Percentiles rank a stretch among this genome's conserved stretches.
These are phyloP conservation scores for Hymenoscyphus fructigenus DNA, from an alignment of 2,329 filamentous ascomycete genomes.

Conservation along the genomic window DNA sequence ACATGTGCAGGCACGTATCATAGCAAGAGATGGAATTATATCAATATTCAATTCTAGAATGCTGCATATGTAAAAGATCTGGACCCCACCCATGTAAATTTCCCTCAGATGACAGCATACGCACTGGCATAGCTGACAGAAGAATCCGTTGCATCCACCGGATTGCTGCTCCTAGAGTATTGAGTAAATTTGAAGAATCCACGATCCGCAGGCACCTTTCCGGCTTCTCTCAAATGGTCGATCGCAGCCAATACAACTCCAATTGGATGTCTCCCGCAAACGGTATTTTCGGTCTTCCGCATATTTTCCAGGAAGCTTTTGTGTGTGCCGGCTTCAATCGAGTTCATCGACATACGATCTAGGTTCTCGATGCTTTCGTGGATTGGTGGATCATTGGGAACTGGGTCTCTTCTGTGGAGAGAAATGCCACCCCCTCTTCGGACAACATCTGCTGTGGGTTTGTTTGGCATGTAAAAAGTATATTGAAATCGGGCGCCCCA, in stretches of 20 bases:
- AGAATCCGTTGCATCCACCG: constrained; percentile 65
- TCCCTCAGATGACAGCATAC: constrained; percentile 64
- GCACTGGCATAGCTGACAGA: constrained; percentile 96
- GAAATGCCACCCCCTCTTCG: constrained; percentile 34
- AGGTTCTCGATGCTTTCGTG: constrained; percentile 81
- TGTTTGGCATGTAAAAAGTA: constrained; percentile 67
- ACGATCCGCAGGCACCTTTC: constrained; percentile 38
- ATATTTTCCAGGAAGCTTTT: constrained; percentile 68
- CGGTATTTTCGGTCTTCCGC: constrained; percentile 76
- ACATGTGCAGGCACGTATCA: background rate
- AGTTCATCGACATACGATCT: constrained; percentile 80
- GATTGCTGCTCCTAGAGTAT: constrained; percentile 84
- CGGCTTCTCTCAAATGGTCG: constrained; percentile 55
- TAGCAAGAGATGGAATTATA: background rate
- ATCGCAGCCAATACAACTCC: constrained; percentile 88
- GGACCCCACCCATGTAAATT: background rate
- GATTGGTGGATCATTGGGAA: constrained; percentile 54
- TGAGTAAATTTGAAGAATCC: constrained; percentile 67
- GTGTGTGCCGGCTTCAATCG: constrained; percentile 75
- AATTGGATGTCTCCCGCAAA: constrained; percentile 93
- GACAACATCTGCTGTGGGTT: constrained; percentile 45
- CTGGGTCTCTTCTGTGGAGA: constrained; percentile 34
- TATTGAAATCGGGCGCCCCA: constrained; percentile 88
- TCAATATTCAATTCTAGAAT: constrained; percentile 1
- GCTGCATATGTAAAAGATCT: constrained; percentile 1